phyloP scores from a whole-genome alignment of 176 grass and related monocot species.

The Otatea glauca region DNA sequence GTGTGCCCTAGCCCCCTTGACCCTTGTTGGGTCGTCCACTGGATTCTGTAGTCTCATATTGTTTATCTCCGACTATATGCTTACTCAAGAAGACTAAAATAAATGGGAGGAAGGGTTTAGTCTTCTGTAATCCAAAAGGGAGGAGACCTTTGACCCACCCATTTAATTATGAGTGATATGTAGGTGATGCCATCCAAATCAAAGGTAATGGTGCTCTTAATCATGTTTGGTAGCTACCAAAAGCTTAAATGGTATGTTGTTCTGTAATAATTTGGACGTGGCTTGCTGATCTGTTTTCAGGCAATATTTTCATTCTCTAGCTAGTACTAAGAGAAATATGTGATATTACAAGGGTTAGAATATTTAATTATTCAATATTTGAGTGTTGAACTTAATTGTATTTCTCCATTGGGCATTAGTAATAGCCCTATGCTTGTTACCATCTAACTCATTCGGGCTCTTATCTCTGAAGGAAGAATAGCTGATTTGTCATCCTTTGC shows the following conservation, averaged over 20 bases:
- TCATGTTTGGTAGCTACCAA: not conserved
- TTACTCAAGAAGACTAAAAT: too few relatives aligned
- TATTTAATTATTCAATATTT: conserved; percentile 22
- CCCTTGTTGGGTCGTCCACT: too few relatives aligned
- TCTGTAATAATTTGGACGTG: not conserved
- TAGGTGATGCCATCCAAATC: not conserved
- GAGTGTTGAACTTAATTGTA: conserved; percentile 12
- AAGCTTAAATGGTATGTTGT: not conserved
- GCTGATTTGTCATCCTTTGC: not conserved
- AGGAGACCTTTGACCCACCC: not conserved
- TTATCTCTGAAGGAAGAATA: not conserved
- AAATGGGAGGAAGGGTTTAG: not conserved
- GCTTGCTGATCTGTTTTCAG: not conserved
- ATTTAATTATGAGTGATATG: not conserved
- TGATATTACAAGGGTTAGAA: not conserved
- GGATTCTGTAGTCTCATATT: not conserved
- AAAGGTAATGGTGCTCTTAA: not conserved
- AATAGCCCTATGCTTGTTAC: not conserved
- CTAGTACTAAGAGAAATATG: conserved; percentile 23
- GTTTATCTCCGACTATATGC: not conserved
- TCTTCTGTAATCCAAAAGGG: conserved; percentile 12
- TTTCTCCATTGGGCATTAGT: conserved; percentile 1
- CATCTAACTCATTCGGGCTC: not conserved
- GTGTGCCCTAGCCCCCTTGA: too few relatives aligned
- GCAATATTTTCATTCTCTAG: not conserved